Percentiles rank a stretch among this genome's conserved stretches.
phyloP scores from a whole-genome alignment of 306 rosid species.

The Styphnolobium japonicum region DNA sequence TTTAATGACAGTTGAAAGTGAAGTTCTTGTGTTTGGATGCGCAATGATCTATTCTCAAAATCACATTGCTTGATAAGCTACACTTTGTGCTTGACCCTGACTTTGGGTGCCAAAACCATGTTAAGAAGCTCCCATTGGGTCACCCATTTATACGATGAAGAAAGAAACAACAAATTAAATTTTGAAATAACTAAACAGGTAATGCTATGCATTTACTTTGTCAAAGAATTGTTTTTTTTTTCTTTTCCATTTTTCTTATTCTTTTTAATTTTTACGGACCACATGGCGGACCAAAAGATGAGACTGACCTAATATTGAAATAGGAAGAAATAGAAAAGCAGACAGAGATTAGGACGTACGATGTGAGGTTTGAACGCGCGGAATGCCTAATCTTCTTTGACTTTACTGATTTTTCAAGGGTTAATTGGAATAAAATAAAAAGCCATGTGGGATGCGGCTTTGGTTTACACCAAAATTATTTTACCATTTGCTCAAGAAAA shows the following conservation, averaged over 20 bases:
- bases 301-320: slow-evolving; percentile 32
- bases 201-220: slow-evolving; percentile 6
- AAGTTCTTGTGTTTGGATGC: background rate
- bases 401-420: slow-evolving; percentile 32
- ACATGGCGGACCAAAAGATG: slow-evolving; percentile 51
- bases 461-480: background rate
- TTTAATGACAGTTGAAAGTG: slow-evolving; percentile 11
- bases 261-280: background rate
- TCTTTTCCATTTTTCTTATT: slow-evolving; percentile 6
- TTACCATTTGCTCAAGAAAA: background rate
- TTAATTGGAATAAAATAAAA: slow-evolving; percentile 3
- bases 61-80: slow-evolving; percentile 20
- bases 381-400: slow-evolving; percentile 21
- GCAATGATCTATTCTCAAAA: slow-evolving; percentile 13
- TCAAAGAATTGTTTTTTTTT: background rate
- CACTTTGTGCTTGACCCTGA: slow-evolving; percentile 25
- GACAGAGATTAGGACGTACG: slow-evolving; percentile 31
- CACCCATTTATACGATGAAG: slow-evolving; percentile 9
- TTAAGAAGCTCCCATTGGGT: slow-evolving; percentile 35
- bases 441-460: background rate
- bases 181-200: slow-evolving; percentile 2
- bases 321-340: slow-evolving; percentile 20
- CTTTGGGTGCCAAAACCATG: slow-evolving; percentile 28
- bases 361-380: slow-evolving; percentile 30
- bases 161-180: background rate